Evolutionary conservation across 1,284 basidiomycete species (phyloP).

Genomic region (Cronartium quercuum): DNA sequence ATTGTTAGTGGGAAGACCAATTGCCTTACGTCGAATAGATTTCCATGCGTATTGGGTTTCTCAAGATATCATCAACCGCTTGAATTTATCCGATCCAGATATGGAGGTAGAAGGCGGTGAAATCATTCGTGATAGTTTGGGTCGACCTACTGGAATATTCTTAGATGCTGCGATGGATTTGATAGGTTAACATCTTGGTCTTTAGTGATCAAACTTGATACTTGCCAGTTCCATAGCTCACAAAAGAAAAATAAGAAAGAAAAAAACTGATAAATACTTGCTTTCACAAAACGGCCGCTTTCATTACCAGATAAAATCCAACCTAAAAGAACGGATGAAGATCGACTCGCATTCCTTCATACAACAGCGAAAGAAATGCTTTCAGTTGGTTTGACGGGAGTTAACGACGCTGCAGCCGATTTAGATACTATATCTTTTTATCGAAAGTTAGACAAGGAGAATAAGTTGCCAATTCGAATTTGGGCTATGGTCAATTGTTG

Average conservation of each 20-base stretch:
- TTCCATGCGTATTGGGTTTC: conserved; percentile 47
- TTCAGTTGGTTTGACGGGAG: conserved; percentile 30
- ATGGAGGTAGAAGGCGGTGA: conserved; percentile 41
- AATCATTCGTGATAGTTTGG: conserved; percentile 41
- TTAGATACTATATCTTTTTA: conserved; percentile 27
- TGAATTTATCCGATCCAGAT: conserved; percentile 38
- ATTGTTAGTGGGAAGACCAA: conserved; percentile 40
- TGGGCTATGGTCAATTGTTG: conserved; percentile 30
- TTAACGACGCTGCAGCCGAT: conserved; percentile 30
- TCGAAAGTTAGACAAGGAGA: conserved; percentile 17
- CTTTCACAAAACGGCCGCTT: conserved; percentile 35
- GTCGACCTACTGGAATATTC: conserved; percentile 44
- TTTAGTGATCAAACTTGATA: background rate
- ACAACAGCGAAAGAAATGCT: conserved; percentile 27
- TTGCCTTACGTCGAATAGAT: conserved; percentile 44
- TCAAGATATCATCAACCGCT: conserved; percentile 39
- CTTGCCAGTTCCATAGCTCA: too few relatives aligned
- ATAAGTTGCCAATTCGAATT: conserved; percentile 27
- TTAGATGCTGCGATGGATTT: conserved; percentile 47
- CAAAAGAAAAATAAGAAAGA: too few relatives aligned
- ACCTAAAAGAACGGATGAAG: conserved; percentile 27
- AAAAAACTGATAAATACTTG: background rate
- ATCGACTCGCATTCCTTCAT: conserved; percentile 17
- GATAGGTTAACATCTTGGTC: conserved; percentile 30
- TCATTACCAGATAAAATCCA: conserved; percentile 30